These are phyloP conservation scores for Fallopia convolvulus DNA, from an alignment of 148 eudicot genomes.

Conservation along the genomic window DNA sequence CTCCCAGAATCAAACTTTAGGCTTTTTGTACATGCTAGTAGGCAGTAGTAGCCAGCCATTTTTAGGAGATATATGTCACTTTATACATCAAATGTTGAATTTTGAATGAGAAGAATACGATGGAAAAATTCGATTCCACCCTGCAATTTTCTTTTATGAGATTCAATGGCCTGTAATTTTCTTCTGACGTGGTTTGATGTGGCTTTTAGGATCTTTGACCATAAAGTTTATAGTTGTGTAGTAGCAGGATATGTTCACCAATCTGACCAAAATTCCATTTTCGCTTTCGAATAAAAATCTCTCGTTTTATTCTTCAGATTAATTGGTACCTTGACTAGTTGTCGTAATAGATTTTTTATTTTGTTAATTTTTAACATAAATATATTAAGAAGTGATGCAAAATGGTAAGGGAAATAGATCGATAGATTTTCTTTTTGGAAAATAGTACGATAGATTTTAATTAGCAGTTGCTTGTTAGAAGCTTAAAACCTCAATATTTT, in stretches of 20 bases:
- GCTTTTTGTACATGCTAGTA: constrained; percentile 3
- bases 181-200: background rate
- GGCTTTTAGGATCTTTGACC: background rate
- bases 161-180: background rate
- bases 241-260: background rate
- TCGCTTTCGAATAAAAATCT: background rate
- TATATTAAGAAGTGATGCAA: background rate
- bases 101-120: background rate
- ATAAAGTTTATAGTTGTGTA: background rate
- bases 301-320: background rate
- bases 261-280: background rate
- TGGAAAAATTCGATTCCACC: background rate
- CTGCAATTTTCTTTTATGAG: background rate
- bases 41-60: background rate
- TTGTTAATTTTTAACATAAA: background rate
- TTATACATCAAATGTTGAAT: background rate
- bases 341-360: background rate
- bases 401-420: too few species aligned
- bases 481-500: too few species aligned
- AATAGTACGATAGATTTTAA: too few species aligned
- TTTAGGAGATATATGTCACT: constrained; percentile 3
- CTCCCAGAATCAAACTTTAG: background rate
- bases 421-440: too few species aligned
- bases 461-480: too few species aligned
- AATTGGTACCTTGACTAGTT: background rate